These are phyloP conservation scores for Globisporangium cylindrosporum DNA, from an alignment of 352 stramenopile species.

Conservation along the genomic window DNA sequence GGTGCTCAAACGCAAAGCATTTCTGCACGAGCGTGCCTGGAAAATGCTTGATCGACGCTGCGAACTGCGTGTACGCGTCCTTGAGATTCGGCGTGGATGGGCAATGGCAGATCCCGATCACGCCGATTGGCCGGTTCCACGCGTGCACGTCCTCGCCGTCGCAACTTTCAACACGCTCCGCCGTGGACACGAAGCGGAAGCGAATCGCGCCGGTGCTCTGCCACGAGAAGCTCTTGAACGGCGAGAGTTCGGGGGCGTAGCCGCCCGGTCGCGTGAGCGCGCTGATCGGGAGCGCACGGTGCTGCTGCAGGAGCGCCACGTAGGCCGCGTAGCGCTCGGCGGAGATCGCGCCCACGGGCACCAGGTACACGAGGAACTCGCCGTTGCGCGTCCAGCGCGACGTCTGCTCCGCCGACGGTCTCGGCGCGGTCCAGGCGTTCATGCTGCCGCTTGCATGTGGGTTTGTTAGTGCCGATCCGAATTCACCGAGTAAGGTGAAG, in stretches of 20 bases:
- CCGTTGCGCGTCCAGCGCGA: constrained; percentile 56
- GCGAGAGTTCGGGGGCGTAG: constrained; percentile 79
- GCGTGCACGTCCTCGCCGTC: constrained; percentile 80
- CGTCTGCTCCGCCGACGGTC: constrained; percentile 23
- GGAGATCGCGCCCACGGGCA: constrained; percentile 69
- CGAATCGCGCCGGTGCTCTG: constrained; percentile 42
- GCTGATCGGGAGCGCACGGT: constrained; percentile 57
- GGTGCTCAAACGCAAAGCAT: constrained; percentile 83
- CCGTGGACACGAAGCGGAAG: constrained; percentile 74
- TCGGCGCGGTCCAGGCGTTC: constrained; percentile 31
- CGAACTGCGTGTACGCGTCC: constrained; percentile 65
- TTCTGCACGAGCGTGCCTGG: constrained; percentile 71
- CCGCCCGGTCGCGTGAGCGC: constrained; percentile 69
- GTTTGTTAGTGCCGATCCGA: background rate
- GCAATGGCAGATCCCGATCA: constrained; percentile 82
- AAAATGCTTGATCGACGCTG: constrained; percentile 61
- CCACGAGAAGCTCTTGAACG: constrained; percentile 77
- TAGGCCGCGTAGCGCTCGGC: constrained; percentile 57
- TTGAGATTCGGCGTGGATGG: constrained; percentile 55
- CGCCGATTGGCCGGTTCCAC: constrained; percentile 60
- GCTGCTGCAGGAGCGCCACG: constrained; percentile 49
- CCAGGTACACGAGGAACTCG: constrained; percentile 83
- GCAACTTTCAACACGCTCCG: constrained; percentile 46
- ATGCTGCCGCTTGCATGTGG: constrained; percentile 12
- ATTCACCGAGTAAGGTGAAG: background rate